Evolutionary conservation across 169 alveolate species (phyloP).

Genomic region (Perkinsus marinus): DNA sequence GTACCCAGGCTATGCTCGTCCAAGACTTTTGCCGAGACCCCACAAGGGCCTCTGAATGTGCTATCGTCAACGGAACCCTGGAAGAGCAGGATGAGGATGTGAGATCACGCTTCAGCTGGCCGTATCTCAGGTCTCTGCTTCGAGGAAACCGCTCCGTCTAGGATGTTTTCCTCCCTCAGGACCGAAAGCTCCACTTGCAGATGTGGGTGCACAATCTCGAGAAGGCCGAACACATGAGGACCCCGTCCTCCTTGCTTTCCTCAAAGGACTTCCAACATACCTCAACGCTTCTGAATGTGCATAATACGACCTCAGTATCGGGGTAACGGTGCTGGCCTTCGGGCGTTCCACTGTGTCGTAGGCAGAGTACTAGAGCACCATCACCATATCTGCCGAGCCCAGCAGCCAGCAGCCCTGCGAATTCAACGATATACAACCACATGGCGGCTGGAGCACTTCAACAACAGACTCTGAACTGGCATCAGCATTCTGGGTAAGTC

Average conservation of each 20-base stretch:
- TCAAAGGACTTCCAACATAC: not conserved
- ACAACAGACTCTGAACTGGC: not conserved
- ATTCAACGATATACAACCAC: not conserved
- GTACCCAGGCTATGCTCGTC: not conserved
- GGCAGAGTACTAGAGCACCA: not conserved
- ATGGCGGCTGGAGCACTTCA: not conserved
- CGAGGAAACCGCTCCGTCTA: not conserved
- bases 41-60: not conserved
- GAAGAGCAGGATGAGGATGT: not conserved
- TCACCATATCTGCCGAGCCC: not conserved
- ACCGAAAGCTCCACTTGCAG: not conserved
- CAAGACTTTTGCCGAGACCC: not conserved
- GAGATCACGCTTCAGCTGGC: not conserved
- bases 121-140: too few species aligned
- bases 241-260: not conserved
- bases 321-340: not conserved
- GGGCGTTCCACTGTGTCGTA: not conserved
- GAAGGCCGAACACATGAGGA: not conserved
- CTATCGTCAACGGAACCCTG: not conserved
- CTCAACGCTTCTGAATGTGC: not conserved
- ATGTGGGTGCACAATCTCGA: not conserved
- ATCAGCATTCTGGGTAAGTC: not conserved
- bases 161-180: not conserved
- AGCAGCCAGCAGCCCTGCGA: not conserved
- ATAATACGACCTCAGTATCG: not conserved